Percentiles rank a stretch among this genome's conserved stretches.
These are phyloP conservation scores for Syncephalastrum contaminatum DNA, from an alignment of 371 early-diverging fungal genomes.

Conservation along the genomic window DNA sequence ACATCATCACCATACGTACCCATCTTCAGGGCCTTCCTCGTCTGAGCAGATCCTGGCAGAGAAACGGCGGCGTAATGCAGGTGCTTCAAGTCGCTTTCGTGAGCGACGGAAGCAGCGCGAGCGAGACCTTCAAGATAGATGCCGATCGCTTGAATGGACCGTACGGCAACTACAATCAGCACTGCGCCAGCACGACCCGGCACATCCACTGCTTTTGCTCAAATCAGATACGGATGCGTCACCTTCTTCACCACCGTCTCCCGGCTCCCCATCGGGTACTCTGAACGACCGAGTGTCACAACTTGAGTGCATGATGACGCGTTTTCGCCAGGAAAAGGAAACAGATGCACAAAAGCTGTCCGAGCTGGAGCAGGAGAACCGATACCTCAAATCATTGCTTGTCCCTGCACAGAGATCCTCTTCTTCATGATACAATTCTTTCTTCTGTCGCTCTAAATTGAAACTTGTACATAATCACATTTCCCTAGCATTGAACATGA, in stretches of 20 bases:
- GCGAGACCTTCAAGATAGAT: slow-evolving; percentile 49
- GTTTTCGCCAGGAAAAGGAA: slow-evolving; percentile 38
- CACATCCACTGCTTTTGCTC: slow-evolving; percentile 20
- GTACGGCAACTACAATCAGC: slow-evolving; percentile 42
- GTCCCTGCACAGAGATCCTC: no score
- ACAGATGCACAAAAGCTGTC: slow-evolving; percentile 28
- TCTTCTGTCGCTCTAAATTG: no score
- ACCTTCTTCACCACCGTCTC: slow-evolving; percentile 4
- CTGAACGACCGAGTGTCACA: slow-evolving; percentile 39
- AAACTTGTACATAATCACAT: no score
- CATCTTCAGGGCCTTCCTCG: background rate
- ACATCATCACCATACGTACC: background rate
- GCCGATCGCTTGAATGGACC: slow-evolving; percentile 48
- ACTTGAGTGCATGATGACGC: slow-evolving; percentile 34
- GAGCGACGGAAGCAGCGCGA: slow-evolving; percentile 63
- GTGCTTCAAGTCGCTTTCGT: slow-evolving; percentile 56
- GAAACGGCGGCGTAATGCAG: slow-evolving; percentile 58
- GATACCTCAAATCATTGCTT: slow-evolving; percentile 10
- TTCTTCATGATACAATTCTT: no score
- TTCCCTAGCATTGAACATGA: no score
- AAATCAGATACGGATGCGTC: background rate
- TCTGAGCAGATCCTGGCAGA: slow-evolving; percentile 56
- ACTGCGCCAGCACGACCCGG: slow-evolving; percentile 23
- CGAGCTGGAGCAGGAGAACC: slow-evolving; percentile 34
- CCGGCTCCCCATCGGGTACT: slow-evolving; percentile 7